phyloP scores from a whole-genome alignment of 2,329 filamentous ascomycete species.

The Venturia nashicola region DNA sequence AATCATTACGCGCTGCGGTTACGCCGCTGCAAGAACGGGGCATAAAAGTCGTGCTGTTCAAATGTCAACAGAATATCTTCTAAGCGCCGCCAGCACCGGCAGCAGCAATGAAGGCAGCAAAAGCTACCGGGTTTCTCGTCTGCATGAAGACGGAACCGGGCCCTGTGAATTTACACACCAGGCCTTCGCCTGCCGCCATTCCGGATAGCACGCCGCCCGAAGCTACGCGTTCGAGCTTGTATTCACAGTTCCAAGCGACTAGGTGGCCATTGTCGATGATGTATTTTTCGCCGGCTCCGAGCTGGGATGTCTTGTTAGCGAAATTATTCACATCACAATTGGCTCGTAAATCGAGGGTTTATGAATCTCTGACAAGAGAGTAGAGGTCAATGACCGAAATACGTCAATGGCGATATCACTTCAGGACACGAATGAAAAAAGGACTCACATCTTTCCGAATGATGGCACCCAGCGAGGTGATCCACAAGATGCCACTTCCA shows the following conservation, averaged over 20 bases:
- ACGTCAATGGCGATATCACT: conserved; percentile 23
- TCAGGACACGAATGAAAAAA: background rate
- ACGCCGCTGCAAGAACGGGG: background rate
- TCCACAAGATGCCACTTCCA: conserved; percentile 73
- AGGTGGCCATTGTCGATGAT: conserved; percentile 88
- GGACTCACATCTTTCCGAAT: conserved; percentile 77
- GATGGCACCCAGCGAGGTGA: conserved; percentile 89
- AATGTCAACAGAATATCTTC: background rate
- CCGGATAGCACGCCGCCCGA: conserved; percentile 90
- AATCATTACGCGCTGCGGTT: too few relatives aligned
- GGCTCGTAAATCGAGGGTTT: background rate
- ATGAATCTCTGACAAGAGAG: background rate
- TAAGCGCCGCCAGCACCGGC: background rate
- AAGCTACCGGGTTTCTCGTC: conserved; percentile 67
- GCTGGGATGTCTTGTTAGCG: conserved; percentile 19
- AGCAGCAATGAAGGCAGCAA: conserved; percentile 25
- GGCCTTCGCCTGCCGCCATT: conserved; percentile 67
- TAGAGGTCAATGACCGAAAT: background rate
- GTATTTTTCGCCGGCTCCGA: conserved; percentile 64
- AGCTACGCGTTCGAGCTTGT: conserved; percentile 77
- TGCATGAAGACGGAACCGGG: conserved; percentile 89
- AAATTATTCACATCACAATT: background rate
- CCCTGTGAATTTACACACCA: conserved; percentile 85
- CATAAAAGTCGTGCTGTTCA: background rate
- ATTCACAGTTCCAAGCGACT: conserved; percentile 95